Base-by-base conservation (phyloP, 1,284 basidiomycete species). In the Cutaneotrichosporon dermatis region DNA sequence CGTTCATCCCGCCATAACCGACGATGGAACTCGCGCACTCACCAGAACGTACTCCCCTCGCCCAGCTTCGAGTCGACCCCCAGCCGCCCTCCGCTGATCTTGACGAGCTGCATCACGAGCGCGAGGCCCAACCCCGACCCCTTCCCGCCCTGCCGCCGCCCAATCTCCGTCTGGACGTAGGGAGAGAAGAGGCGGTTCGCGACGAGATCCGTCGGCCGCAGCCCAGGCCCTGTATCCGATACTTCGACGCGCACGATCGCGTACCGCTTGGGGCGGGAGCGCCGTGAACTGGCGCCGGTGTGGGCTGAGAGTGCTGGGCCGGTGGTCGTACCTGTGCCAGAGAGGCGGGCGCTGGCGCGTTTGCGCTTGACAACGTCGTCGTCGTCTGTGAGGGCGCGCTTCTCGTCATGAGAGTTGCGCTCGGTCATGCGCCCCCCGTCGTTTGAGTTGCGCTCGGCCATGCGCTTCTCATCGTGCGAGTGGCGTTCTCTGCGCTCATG, bases 51-150 rank as follows among this genome's bases (percentile, higher is more conserved):
- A 3, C 67, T 69, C 4, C 80, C 77, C 51, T 77, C 66, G 10
- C 61, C 64, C 15, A 71, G 62, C 54, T 77, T 67, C 12, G 71
- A 74, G 37, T 79, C 74, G 4, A 81, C 80, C 53, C 91, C 89
- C 9, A 92, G 79, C 25, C 89, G 83, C 6, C 91, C 92, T 8
- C 88, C 86, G 56, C 84, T 87, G 39, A 91, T 80, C 75, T 88
- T 90, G 64, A 95, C 88, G 59, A 95, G 93, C 71, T 91, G 89
- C 43, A 90, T 82, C n/a, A 93, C 90, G 16, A 94, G 83, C 2
- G 90, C 90, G 16, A 94, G 76, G 11, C 91, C 92, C n/a, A 93
- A 79, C 3, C 90, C 90, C 0, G 89, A 91, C 3, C 91, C 91
- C 78, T 92, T 92, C 8, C 89, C 90, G 61, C 89, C 83, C 79